Conservation (phyloP, 176 grass and related monocot genomes). For the Carex parvula region DNA sequence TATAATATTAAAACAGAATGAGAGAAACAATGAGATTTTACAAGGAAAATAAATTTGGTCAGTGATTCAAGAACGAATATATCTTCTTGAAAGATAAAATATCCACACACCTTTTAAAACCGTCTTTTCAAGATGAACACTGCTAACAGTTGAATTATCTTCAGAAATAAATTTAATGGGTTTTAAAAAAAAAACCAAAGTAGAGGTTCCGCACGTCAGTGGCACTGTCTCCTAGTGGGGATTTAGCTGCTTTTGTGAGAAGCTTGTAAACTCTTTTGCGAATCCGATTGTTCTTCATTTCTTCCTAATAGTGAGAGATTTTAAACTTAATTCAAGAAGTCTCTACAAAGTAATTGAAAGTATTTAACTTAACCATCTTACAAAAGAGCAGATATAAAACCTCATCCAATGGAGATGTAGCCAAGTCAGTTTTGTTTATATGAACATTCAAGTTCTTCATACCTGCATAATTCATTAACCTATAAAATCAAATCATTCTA, state of each 20-base stretch:
- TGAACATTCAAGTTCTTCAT: conserved; percentile 63
- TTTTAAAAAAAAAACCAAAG: conserved; percentile 84
- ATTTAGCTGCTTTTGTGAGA: conserved; percentile 60
- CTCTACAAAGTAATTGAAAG: not conserved
- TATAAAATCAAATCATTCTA: not conserved
- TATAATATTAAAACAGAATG: conserved; percentile 20
- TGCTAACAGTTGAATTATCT: conserved; percentile 40
- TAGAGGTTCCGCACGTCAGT: conserved; percentile 55
- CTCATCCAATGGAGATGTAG: conserved; percentile 52
- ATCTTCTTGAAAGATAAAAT: not conserved
- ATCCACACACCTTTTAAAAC: conserved; percentile 51
- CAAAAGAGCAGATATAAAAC: conserved; percentile 33
- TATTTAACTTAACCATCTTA: conserved; percentile 3
- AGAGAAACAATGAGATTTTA: not conserved
- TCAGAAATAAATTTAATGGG: conserved; percentile 59
- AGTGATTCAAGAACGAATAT: not conserved
- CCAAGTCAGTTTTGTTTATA: conserved; percentile 54
- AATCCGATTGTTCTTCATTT: conserved; percentile 77
- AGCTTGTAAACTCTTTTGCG: conserved; percentile 67
- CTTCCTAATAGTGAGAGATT: conserved; percentile 44
- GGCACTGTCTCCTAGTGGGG: conserved; percentile 13
- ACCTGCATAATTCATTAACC: conserved; percentile 36
- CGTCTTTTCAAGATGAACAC: conserved; percentile 69
- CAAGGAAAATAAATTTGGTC: not conserved
- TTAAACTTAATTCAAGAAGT: conserved; percentile 1